Base-by-base conservation (phyloP, 1,139 yeast species). In the Cylindricascospora bacillispora region DNA sequence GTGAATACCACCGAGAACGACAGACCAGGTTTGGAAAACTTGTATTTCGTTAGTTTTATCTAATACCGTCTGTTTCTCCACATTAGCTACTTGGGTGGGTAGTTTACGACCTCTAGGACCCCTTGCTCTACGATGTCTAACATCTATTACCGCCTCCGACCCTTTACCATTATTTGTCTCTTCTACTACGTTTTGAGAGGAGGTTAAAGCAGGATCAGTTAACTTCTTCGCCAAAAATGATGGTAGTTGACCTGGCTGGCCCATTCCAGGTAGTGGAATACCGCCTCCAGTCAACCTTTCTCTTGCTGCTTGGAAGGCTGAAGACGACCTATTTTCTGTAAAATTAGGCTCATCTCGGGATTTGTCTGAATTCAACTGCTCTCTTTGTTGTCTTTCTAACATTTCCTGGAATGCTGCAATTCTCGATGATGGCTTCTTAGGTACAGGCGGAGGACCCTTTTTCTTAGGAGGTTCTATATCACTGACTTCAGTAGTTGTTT, bases 51-150 rank as follows among this genome's bases (percentile, higher is more conserved):
- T 29, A 4, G 24, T 16, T 2, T 5, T 15, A 9, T 25, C 28
- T 13, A 13, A 10, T 7, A 25, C 28, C 65, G 12, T 65, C 59
- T 13, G 61, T 3, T 70, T 67, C 10, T 68, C 46, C 2, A 44
- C 65, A 24, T 62, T 60, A 13, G 73, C 66, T n/a, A 60, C 54
- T 35, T 67, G 67, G 1, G 51, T 32, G 1, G 95, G 95, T 29
- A 82, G 60, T 41, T 76, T 71, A 36, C 92, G 71, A 1, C 89
- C 86, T 38, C 68, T 65, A 15, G 94, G 94, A 0, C 93, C 94
- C 41, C 61, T 72, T 0, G 76, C 75, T 41, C 93, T 66, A 17
- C 65, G 56, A 35, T 61, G 59, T 41, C 70, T 60, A 1, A 54
- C 49, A 38, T 63, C 67, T 2, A 43, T 33, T 5, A 43, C 19